phyloP scores from a whole-genome alignment of 2,329 filamentous ascomycete species.

The Pyricularia sp. region DNA sequence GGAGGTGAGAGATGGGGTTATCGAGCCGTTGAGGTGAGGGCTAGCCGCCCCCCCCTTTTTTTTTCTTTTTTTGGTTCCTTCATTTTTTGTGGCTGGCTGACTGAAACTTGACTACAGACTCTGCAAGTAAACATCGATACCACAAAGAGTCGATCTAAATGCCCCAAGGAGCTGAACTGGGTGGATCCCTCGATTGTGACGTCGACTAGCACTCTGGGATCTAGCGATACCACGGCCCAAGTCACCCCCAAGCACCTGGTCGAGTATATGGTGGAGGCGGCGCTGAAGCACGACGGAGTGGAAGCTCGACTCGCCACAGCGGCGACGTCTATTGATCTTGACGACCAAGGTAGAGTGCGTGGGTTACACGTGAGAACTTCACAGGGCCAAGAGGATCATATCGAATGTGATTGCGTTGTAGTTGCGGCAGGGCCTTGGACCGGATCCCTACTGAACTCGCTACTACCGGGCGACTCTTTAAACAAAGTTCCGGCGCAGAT shows the following conservation, averaged over 20 bases:
- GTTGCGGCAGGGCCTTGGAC: slow-evolving; percentile 55
- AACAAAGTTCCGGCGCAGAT: neutral
- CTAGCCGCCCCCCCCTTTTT: slow-evolving; percentile 32
- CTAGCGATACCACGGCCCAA: slow-evolving; percentile 22
- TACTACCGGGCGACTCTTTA: neutral
- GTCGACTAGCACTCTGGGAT: neutral
- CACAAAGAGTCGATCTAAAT: slow-evolving; percentile 10
- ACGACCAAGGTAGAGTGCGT: slow-evolving; percentile 35
- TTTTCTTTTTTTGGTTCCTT: neutral
- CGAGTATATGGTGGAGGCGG: slow-evolving; percentile 47
- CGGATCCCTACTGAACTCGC: slow-evolving; percentile 34
- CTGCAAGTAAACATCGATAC: slow-evolving; percentile 7
- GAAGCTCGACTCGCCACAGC: slow-evolving; percentile 51
- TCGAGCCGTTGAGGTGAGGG: slow-evolving; percentile 42
- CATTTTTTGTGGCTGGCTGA: neutral
- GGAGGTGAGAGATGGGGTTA: slow-evolving; percentile 42
- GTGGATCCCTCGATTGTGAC: neutral
- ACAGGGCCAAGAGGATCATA: slow-evolving; percentile 6
- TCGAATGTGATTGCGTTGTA: slow-evolving; percentile 41
- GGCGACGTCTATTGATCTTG: slow-evolving; percentile 37
- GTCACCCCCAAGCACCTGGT: slow-evolving; percentile 52
- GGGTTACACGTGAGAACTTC: slow-evolving; percentile 36
- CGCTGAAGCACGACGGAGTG: slow-evolving; percentile 43
- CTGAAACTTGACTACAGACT: neutral
- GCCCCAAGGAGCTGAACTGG: neutral